Evolutionary conservation across 31 red algal species (phyloP).

Genomic region (Asparagopsis taxiformis): DNA sequence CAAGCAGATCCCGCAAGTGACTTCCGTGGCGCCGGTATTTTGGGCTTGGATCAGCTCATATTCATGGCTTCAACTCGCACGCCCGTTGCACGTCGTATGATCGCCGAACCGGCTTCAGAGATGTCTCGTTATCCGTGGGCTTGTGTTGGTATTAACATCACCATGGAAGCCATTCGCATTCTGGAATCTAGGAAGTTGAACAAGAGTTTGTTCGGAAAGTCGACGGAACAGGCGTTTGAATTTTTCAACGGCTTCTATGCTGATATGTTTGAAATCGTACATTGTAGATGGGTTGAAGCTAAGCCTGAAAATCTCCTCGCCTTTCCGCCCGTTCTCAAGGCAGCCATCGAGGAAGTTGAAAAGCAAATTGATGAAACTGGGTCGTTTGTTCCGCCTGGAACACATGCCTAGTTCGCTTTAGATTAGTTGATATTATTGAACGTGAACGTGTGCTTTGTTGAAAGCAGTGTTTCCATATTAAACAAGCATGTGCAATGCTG

Average conservation of each 20-base stretch:
- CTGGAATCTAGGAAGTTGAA: slow-evolving; percentile 35
- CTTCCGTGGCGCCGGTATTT: slow-evolving; percentile 84
- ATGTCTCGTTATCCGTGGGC: slow-evolving; percentile 76
- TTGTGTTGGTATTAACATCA: slow-evolving; percentile 79
- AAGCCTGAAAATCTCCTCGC: slow-evolving; percentile 65
- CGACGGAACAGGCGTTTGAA: slow-evolving; percentile 9
- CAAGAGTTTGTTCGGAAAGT: slow-evolving; percentile 37
- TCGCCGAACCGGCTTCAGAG: slow-evolving; percentile 49
- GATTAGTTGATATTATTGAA: too few relatives aligned
- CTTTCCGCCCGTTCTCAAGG: slow-evolving; percentile 34
- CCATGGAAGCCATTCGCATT: slow-evolving; percentile 43
- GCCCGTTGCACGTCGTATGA: slow-evolving; percentile 56
- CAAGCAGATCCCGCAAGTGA: slow-evolving; percentile 90
- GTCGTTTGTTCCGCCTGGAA: slow-evolving; percentile 42
- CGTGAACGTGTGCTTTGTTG: too few relatives aligned
- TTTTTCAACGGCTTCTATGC: slow-evolving; percentile 49
- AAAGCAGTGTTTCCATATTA: too few relatives aligned
- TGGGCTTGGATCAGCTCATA: slow-evolving; percentile 70
- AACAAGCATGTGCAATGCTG: too few relatives aligned
- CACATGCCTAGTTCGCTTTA: slow-evolving; percentile 33
- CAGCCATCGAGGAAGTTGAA: slow-evolving; percentile 22
- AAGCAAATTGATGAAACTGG: slow-evolving; percentile 28
- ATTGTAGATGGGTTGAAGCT: slow-evolving; percentile 33
- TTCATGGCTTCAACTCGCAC: slow-evolving; percentile 52
- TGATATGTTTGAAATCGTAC: slow-evolving; percentile 70